Evolutionary conservation across 768 basidiomycete species (phyloP), one percentile per base, ranked within the genome.

Genomic region (Coprinopsis cinerea): DNA sequence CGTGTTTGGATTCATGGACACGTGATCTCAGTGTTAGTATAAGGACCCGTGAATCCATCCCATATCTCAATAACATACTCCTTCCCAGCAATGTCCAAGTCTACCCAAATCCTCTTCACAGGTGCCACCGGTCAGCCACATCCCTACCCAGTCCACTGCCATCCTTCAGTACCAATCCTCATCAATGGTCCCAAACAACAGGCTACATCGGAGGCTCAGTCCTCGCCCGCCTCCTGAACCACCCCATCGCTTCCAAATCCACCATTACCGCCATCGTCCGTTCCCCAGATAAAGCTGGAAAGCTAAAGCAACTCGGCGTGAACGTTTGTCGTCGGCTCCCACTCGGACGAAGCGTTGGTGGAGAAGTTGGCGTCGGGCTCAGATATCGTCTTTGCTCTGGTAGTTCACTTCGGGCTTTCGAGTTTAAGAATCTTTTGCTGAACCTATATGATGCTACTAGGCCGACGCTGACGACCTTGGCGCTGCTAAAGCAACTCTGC

Each of bases 201-300:
- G 77, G 77, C 28, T 79, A 78, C 57, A 71, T 79, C 44, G 79
- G 78, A 5, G 77, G 77, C 26, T 55, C 73, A 15, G 62, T 78
- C 17, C 65, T 78, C 11, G 49, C 58, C 9, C 71, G 67, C 25
- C 65, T 80, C 28, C 60, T 79, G 6, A 54, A 55, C 4, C 71
- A 71, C 40, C 64, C 68, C 14, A 58, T 68, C 22, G 55, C 59
- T 44, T 37, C 54, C 15, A 56, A 59, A 3, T 67, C 74, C 44
- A 57, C 67, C 7, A 67, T 79, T 35, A 76, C 69, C 2, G 71
- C 67, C 5, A 64, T 79, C 11, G 72, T 78, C 11, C 74, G 78
- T 23, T 70, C 65, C 17, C 40, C 52, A 14, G 70, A 73, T 28
- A 78, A 78, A 55, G 76, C 76, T 0, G 65, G 64, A 20, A 69